Evolutionary conservation across 2,329 filamentous ascomycete genomes (phyloP), one percentile per base, ranked within the genome.

Genomic region (Neospermospora avenae): DNA sequence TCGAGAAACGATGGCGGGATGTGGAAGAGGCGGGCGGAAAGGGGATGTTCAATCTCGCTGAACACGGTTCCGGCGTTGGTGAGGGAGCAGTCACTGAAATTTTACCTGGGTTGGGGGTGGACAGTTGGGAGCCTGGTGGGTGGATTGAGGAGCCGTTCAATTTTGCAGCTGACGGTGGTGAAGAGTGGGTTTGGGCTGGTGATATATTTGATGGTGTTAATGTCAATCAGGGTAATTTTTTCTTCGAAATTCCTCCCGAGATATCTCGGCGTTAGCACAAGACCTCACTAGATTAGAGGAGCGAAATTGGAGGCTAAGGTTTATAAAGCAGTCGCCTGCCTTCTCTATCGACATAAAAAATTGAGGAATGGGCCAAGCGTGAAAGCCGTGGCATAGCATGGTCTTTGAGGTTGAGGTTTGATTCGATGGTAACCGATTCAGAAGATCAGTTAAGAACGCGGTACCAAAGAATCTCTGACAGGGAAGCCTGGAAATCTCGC

Each of bases 81-180:
- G 14, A 2, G 35, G 53, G 10, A 20, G 2, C n/a, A n/a, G 37
- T 6, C 7, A n/a, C 7, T 41, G 37, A n/a, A 11, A 3, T 11
- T 37, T 10, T 35, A 13, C 6, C 13, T 20, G 52, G 24, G 44
- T 24, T 8, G 1, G 39, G 22, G 8, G 20, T 3, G 16, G n/a
- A 25, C 3, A 4, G 11, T 31, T 16, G 18, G 14, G 39, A 42
- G 18, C 4, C 1, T 24, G 24, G 4, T n/a, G 18, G n/a, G 3
- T 11, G 16, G 2, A 11, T 2, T 25, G 13, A 16, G 8, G 25
- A 13, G 28, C 35, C 24, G 39, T 46, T 16, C 82, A 78, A 76
- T 74, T 77, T 0, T 79, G 81, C 52, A 72, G 79, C 16, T 22
- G 48, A 4, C 4, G 25, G 3, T 8, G 31, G 41, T 37, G 46